Percentiles rank a stretch among this genome's conserved stretches.
Conservation (phyloP, 108 stramenopile genomes). For the Hondaea fermentalgiana region DNA sequence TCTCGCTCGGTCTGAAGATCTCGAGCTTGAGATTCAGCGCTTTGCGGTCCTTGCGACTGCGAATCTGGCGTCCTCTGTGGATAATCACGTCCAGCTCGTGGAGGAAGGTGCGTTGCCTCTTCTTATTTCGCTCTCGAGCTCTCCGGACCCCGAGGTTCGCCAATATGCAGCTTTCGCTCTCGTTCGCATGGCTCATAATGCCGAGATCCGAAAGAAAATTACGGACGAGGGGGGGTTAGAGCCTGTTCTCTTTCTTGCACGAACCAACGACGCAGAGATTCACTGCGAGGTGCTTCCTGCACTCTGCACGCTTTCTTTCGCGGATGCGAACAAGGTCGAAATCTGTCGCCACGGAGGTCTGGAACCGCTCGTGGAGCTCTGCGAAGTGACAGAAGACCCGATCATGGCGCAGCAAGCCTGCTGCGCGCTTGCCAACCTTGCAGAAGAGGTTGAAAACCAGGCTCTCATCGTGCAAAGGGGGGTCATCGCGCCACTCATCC, state of each 20-base stretch:
- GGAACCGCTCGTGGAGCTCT: slow-evolving; percentile 50
- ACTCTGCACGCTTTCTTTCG: slow-evolving; percentile 61
- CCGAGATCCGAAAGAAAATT: slow-evolving; percentile 59
- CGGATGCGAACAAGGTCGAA: slow-evolving; percentile 63
- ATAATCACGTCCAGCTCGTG: slow-evolving; percentile 62
- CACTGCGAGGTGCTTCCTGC: slow-evolving; percentile 66
- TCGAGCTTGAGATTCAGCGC: slow-evolving; percentile 65
- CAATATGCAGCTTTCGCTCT: slow-evolving; percentile 71
- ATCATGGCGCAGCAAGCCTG: slow-evolving; percentile 56
- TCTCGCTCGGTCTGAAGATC: slow-evolving; percentile 59
- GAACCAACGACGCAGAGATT: slow-evolving; percentile 61
- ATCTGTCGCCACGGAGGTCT: slow-evolving; percentile 64
- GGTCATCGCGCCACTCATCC: slow-evolving; percentile 54
- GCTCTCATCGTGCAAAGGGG: slow-evolving; percentile 51
- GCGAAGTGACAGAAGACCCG: slow-evolving; percentile 26
- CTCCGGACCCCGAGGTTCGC: slow-evolving; percentile 58
- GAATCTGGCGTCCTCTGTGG: slow-evolving; percentile 59
- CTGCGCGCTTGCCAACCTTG: slow-evolving; percentile 69
- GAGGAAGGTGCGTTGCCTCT: slow-evolving; percentile 63
- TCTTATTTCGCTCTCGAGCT: slow-evolving; percentile 64
- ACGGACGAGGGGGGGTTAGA: slow-evolving; percentile 70
- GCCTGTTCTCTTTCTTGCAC: slow-evolving; percentile 66
- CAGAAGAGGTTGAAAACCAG: slow-evolving; percentile 63
- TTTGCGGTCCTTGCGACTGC: slow-evolving; percentile 63
- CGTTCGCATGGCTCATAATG: slow-evolving; percentile 63